Percentiles rank a stretch among this genome's conserved stretches.
phyloP scores from a whole-genome alignment of 176 grass and related monocot species.

The Oryza meridionalis region DNA sequence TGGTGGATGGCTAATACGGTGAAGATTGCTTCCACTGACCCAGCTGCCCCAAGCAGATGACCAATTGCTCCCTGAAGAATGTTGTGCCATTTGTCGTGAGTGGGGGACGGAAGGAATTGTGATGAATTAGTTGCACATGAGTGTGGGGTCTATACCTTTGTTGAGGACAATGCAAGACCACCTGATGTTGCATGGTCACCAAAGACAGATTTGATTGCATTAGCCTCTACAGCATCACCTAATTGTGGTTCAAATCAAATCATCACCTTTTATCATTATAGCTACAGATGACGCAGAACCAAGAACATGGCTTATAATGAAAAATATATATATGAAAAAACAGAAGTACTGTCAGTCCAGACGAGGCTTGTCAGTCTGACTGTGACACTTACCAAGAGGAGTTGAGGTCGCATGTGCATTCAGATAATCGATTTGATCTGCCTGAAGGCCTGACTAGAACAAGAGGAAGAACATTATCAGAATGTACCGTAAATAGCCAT shows the following conservation, averaged over 20 bases:
- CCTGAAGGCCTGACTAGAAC: slow-evolving; percentile 74
- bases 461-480: not conserved
- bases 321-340: not conserved
- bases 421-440: slow-evolving; percentile 84
- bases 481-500: not conserved
- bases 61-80: slow-evolving; percentile 77
- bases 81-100: not conserved
- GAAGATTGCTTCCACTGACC: slow-evolving; percentile 93
- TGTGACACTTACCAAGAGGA: slow-evolving; percentile 67
- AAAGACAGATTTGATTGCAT: slow-evolving; percentile 77
- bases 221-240: slow-evolving; percentile 86
- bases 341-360: not conserved
- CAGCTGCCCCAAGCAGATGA: slow-evolving; percentile 90
- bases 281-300: slow-evolving; percentile 17
- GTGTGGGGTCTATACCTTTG: slow-evolving; percentile 70
- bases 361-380: not conserved
- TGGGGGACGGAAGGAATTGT: not conserved
- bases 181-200: slow-evolving; percentile 69
- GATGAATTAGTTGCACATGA: not conserved
- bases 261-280: not conserved
- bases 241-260: slow-evolving; percentile 27
- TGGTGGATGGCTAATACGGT: slow-evolving; percentile 76
- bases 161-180: slow-evolving; percentile 77
- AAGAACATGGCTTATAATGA: not conserved
- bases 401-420: slow-evolving; percentile 97